Conservation (phyloP, 352 stramenopile genomes). For the Phytophthora colocasiae region DNA sequence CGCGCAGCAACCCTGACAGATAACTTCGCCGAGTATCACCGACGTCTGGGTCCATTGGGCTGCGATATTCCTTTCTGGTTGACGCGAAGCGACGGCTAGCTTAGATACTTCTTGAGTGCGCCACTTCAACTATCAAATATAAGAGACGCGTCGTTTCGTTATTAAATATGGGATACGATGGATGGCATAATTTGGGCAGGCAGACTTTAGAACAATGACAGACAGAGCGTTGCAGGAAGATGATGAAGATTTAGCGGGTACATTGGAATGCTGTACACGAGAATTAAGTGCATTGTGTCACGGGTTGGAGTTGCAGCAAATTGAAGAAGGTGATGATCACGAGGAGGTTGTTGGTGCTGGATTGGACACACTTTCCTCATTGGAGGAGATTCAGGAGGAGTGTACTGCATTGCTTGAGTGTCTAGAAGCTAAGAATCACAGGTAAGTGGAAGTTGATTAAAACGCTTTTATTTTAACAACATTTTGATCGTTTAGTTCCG, state of each 20-base stretch:
- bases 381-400: constrained; percentile 30
- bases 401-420: constrained; percentile 31
- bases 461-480: too few relatives aligned
- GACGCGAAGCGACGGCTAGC: constrained; percentile 9
- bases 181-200: not conserved
- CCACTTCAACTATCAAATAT: constrained; percentile 35
- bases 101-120: constrained; percentile 10
- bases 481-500: not conserved
- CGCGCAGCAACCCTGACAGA: constrained; percentile 62
- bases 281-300: constrained; percentile 33
- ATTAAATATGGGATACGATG: constrained; percentile 14
- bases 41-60: constrained; percentile 43
- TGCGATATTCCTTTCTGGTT: not conserved
- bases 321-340: constrained; percentile 7
- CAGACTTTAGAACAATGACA: not conserved
- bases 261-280: constrained; percentile 32
- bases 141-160: constrained; percentile 20
- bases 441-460: not conserved
- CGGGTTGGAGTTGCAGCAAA: constrained; percentile 27
- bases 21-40: constrained; percentile 65
- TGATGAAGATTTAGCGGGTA: constrained; percentile 16
- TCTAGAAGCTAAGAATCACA: constrained; percentile 18
- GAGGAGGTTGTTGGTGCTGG: not conserved
- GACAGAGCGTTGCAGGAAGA: not conserved
- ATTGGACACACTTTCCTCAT: constrained; percentile 18